Evolutionary conservation across 805 yeast genomes (phyloP), one percentile per base, ranked within the genome.

Genomic region (Helenozyma baotianmanensis): DNA sequence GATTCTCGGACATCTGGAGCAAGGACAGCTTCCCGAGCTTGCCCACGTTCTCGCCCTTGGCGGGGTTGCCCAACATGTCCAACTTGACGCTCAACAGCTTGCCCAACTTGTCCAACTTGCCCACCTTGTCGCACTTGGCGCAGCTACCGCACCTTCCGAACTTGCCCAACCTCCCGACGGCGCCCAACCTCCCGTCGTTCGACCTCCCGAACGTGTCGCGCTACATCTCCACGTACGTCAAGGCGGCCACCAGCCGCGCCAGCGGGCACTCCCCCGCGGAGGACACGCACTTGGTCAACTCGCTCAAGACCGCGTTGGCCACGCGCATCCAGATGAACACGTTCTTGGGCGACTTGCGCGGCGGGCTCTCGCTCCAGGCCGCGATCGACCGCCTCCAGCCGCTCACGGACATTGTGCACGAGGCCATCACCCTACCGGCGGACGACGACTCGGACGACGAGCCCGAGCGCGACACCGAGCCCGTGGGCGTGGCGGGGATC

Each of bases 301-400:
- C 64, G 9, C 44, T 65, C 27, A 61, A 62, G 35, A 65, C 72
- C 2, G 57, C 67, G 18, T 38, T 67, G 10, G 60, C 66, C 9
- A 55, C 67, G 12, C 48, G 73, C 12, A 60, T 68, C 30, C 72
- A 66, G 34, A 60, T 69, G 67, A 53, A 51, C 23, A 63, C 58
- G 12, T 55, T 69, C 27, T 46, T 68, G 17, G 49, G 55, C 31
- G 74, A 69, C 36, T 53, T 69, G 42, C 51, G 51, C 21, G 53
- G 60, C 33, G 82, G 82, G 7, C 58, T 68, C 26, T 68, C 74
- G 10, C 57, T 74, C 9, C 62, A 67, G 24, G 61, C 72, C 11
- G 80, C 83, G 1, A 53, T 75, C 6, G 76, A 72, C 25, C 45
- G 79, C 24, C 62, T 77, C 29, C 78, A 74, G 48, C 67, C 68